A percentile compares a stretch with the other conserved stretches of the same genome.
Conservation (phyloP, 331 rosid species). For the Phaseolus coccineus region DNA sequence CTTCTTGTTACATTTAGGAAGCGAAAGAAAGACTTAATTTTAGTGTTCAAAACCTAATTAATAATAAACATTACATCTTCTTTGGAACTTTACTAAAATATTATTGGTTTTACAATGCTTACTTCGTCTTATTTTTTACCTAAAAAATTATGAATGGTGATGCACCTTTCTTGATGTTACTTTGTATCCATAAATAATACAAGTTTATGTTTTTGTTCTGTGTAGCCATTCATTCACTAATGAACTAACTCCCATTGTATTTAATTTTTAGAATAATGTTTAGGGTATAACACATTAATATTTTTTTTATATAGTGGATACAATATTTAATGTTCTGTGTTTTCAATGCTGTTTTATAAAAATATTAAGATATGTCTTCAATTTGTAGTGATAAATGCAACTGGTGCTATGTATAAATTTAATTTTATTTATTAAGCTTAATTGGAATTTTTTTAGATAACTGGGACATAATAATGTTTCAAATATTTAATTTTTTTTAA, state of each 20-base stretch:
- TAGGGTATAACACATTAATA: neutral
- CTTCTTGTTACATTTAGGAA: neutral
- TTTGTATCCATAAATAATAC: neutral
- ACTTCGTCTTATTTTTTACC: neutral
- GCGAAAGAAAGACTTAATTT: neutral
- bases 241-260: neutral
- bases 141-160: conserved; percentile 22
- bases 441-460: too few relatives aligned
- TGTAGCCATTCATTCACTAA: too few relatives aligned
- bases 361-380: too few relatives aligned
- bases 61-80: neutral
- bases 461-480: too few relatives aligned
- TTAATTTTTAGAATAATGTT: neutral
- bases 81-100: conserved; percentile 42
- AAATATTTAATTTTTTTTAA: too few relatives aligned
- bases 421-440: too few relatives aligned
- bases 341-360: too few relatives aligned
- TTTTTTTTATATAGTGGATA: neutral
- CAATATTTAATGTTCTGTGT: too few relatives aligned
- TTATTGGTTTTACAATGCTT: conserved; percentile 42
- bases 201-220: neutral
- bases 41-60: neutral
- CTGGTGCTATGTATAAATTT: too few relatives aligned
- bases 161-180: conserved; percentile 20
- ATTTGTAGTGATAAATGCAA: too few relatives aligned